Conservation (phyloP, 192 early-diverging fungal genomes). For the Mortierella alpina region DNA sequence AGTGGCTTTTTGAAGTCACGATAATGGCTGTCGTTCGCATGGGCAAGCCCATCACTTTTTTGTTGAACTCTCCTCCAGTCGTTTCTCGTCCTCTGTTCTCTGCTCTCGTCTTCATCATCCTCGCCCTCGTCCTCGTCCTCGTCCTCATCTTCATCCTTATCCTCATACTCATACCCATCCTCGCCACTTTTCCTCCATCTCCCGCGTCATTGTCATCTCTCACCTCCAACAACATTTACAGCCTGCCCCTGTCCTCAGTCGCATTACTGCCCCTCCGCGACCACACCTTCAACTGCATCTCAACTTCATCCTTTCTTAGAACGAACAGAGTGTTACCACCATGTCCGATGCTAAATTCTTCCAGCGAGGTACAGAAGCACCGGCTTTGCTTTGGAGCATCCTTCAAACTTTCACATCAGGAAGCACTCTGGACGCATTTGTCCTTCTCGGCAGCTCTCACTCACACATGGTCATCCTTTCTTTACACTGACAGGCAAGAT, state of each 20-base stretch:
- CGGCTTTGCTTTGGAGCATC: background rate
- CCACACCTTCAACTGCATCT: background rate
- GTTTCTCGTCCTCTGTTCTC: background rate
- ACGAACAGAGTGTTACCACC: background rate
- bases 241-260: background rate
- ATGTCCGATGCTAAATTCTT: conserved; percentile 71
- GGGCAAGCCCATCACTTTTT: too few species aligned
- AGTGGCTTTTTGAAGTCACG: conserved; percentile 2
- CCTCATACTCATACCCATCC: conserved; percentile 14
- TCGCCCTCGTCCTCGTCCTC: background rate
- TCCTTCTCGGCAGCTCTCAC: background rate
- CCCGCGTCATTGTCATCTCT: background rate
- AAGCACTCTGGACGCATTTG: background rate
- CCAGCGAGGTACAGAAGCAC: conserved; percentile 59
- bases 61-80: background rate
- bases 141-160: background rate
- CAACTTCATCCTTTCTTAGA: background rate
- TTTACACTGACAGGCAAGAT: conserved; percentile 75
- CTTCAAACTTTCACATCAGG: background rate
- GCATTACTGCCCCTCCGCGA: background rate
- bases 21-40: too few species aligned
- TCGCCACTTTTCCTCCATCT: background rate
- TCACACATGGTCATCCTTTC: background rate
- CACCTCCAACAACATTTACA: conserved; percentile 1
- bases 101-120: background rate